These are phyloP conservation scores for Aspergillus latus DNA, from an alignment of 2,329 filamentous ascomycete genomes.

Conservation along the genomic window DNA sequence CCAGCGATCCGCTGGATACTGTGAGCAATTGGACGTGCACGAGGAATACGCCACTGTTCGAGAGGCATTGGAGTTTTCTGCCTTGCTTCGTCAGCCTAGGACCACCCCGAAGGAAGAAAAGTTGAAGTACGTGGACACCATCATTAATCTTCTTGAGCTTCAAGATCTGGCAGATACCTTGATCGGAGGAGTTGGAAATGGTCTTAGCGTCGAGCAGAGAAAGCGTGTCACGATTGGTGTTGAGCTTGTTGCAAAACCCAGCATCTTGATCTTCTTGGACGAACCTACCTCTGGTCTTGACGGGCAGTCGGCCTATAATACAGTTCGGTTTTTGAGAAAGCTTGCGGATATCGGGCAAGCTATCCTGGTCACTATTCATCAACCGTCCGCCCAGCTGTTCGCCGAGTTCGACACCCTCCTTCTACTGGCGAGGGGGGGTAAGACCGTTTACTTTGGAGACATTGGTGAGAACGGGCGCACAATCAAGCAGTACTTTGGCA, in stretches of 20 bases:
- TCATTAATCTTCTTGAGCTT: conserved; percentile 64
- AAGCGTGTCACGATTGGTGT: conserved; percentile 72
- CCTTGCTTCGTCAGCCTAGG: conserved; percentile 59
- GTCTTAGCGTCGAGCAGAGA: conserved; percentile 62
- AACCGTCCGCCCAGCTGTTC: conserved; percentile 65
- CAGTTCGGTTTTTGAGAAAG: conserved; percentile 66
- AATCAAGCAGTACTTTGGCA: conserved; percentile 65
- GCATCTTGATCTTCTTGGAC: conserved; percentile 67
- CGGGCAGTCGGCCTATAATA: conserved; percentile 65
- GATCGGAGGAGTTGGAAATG: conserved; percentile 47
- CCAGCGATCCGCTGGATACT: conserved; percentile 67
- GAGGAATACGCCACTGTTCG: conserved; percentile 65
- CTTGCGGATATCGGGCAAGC: conserved; percentile 64
- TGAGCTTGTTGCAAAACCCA: conserved; percentile 67
- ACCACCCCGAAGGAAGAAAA: conserved; percentile 58
- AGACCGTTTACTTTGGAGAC: conserved; percentile 69
- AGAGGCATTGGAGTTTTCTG: conserved; percentile 66
- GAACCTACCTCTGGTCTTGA: conserved; percentile 70
- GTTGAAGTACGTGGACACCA: conserved; percentile 62
- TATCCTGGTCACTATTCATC: conserved; percentile 70
- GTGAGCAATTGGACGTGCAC: conserved; percentile 68
- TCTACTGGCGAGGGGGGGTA: conserved; percentile 65
- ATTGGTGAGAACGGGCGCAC: conserved; percentile 65
- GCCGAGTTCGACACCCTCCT: conserved; percentile 70
- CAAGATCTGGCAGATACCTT: conserved; percentile 64